Percentiles rank a stretch among this genome's conserved stretches.
These are phyloP conservation scores for Jackrogersella multiformis DNA, from an alignment of 495 filamentous ascomycete genomes.

Conservation along the genomic window DNA sequence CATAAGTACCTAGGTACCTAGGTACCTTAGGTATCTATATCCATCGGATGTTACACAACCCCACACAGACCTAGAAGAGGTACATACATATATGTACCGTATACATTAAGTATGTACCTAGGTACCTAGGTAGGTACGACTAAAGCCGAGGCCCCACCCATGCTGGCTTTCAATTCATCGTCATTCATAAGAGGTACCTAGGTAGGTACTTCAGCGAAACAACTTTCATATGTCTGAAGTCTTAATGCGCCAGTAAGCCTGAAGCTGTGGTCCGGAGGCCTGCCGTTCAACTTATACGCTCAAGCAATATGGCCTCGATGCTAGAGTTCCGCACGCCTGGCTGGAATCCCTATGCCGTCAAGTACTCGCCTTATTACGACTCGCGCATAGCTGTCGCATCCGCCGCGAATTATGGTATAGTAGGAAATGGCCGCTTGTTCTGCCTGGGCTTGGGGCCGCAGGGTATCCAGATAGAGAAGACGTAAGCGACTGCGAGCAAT, in stretches of 20 bases:
- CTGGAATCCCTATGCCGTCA: constrained; percentile 93
- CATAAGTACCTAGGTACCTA: no score
- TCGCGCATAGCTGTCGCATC: constrained; percentile 87
- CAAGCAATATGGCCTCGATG: constrained; percentile 66
- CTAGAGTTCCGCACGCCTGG: constrained; percentile 92
- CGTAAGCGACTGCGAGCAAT: constrained; percentile 52
- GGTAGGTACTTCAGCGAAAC: constrained; percentile 11
- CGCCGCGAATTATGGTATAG: constrained; percentile 92
- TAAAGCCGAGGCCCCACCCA: constrained; percentile 44
- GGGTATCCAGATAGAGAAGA: constrained; percentile 85
- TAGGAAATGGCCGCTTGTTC: constrained; percentile 91
- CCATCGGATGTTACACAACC: constrained; percentile 4
- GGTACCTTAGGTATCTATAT: background rate
- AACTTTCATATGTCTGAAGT: constrained; percentile 5
- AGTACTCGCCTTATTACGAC: constrained; percentile 98
- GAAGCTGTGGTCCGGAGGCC: constrained; percentile 2
- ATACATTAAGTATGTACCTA: no score
- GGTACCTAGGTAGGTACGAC: constrained; percentile 1
- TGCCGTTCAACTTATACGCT: background rate
- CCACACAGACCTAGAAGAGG: no score
- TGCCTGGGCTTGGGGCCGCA: constrained; percentile 80
- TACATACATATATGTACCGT: no score
- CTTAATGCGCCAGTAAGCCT: constrained; percentile 19
- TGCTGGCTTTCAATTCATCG: constrained; percentile 18
- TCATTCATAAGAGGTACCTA: constrained; percentile 25